These are phyloP conservation scores for Talinum fruticosum DNA, from an alignment of 148 eudicot species.

Conservation along the genomic window DNA sequence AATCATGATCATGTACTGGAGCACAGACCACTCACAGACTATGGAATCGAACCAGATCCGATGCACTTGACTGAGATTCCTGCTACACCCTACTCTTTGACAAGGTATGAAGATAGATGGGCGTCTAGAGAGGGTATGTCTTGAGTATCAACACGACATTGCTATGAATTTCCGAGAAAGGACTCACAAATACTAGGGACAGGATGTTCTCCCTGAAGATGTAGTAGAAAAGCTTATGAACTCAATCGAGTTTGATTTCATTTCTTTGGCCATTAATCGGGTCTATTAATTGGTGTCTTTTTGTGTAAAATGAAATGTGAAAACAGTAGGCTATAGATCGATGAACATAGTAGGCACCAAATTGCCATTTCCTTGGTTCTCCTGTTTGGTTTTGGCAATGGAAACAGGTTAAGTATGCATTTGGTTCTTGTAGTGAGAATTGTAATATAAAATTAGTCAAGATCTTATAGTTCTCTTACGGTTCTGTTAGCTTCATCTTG, in stretches of 20 bases:
- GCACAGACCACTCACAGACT: conserved; percentile 92
- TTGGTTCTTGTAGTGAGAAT: no score
- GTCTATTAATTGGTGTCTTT: background rate
- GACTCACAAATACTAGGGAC: background rate
- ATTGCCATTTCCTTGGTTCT: background rate
- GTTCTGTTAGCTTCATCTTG: no score
- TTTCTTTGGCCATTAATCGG: background rate
- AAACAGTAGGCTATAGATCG: conserved; percentile 3
- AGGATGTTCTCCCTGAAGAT: background rate
- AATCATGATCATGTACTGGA: conserved; percentile 80
- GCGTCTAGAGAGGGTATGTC: conserved; percentile 49
- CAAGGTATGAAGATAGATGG: conserved; percentile 68
- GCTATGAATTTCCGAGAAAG: background rate
- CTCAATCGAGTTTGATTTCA: background rate
- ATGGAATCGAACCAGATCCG: conserved; percentile 94
- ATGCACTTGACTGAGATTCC: conserved; percentile 62
- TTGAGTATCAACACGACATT: conserved; percentile 13
- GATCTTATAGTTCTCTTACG: no score
- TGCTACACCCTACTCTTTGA: conserved; percentile 44
- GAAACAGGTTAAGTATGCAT: background rate
- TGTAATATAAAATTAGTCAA: no score
- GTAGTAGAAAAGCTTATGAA: background rate
- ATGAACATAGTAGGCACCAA: background rate
- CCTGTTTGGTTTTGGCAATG: background rate
- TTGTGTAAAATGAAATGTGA: conserved; percentile 12